phyloP scores from a whole-genome alignment of 1,139 yeast genomes.

The Debaryomycetaceae sp. region DNA sequence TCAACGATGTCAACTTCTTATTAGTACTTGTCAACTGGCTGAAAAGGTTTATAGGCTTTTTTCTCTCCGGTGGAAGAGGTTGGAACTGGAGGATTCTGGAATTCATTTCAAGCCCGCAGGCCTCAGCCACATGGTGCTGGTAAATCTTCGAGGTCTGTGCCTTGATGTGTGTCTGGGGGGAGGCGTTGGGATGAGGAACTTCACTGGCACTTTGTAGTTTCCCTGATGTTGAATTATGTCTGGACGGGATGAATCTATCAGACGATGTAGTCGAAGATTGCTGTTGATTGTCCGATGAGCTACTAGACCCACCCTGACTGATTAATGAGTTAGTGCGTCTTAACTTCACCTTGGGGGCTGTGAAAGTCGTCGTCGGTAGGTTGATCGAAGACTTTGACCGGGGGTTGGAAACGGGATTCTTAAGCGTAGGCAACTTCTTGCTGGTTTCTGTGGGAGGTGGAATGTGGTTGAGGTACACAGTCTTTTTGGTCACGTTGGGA shows the following conservation, averaged over 20 bases:
- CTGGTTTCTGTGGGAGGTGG: slow-evolving; percentile 6
- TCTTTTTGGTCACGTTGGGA: slow-evolving; percentile 36
- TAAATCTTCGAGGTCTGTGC: slow-evolving; percentile 71
- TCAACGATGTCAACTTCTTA: slow-evolving; percentile 18
- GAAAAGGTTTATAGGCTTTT: slow-evolving; percentile 52
- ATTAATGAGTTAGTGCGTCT: slow-evolving; percentile 37
- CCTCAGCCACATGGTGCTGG: slow-evolving; percentile 86
- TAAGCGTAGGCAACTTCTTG: slow-evolving; percentile 8
- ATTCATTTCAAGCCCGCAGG: slow-evolving; percentile 85
- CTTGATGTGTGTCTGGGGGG: slow-evolving; percentile 55
- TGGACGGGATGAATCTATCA: slow-evolving; percentile 46
- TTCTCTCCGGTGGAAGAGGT: slow-evolving; percentile 79
- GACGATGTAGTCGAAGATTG: slow-evolving; percentile 22
- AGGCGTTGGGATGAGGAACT: slow-evolving; percentile 44
- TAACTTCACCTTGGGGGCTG: slow-evolving; percentile 21
- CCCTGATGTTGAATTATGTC: slow-evolving; percentile 41
- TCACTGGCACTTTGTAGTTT: slow-evolving; percentile 30
- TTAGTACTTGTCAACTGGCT: slow-evolving; percentile 15
- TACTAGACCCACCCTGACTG: slow-evolving; percentile 21
- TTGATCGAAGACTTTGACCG: slow-evolving; percentile 19
- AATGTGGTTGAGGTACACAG: slow-evolving; percentile 20
- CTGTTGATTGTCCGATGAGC: slow-evolving; percentile 18
- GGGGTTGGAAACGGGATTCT: slow-evolving; percentile 17
- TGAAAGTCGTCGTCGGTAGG: slow-evolving; percentile 10
- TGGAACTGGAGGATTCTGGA: slow-evolving; percentile 84